Evolutionary conservation across 2,329 filamentous ascomycete species (phyloP).

Genomic region (Shiraia bambusicola): DNA sequence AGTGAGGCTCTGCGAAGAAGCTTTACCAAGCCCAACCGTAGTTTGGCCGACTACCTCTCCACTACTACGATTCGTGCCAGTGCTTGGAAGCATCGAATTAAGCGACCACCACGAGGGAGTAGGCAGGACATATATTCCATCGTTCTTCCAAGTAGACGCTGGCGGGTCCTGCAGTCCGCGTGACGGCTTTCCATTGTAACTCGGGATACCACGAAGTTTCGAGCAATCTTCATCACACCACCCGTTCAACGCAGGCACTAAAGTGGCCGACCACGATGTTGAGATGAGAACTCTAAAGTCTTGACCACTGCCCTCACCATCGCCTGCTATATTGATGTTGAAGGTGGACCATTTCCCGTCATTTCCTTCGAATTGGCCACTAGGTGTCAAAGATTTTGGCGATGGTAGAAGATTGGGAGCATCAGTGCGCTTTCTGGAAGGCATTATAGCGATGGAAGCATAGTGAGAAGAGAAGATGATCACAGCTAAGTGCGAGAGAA

Average conservation of each 20-base stretch:
- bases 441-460: constrained; percentile 26
- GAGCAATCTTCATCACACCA: constrained; percentile 36
- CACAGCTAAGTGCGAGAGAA: constrained; percentile 10
- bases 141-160: constrained; percentile 19
- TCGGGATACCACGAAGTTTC: constrained; percentile 28
- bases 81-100: constrained; percentile 2
- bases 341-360: constrained; percentile 49
- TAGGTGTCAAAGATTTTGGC: constrained; percentile 20
- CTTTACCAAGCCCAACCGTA: constrained; percentile 32
- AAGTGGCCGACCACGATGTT: constrained; percentile 28
- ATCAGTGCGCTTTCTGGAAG: constrained; percentile 23
- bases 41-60: constrained; percentile 21
- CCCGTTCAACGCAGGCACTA: constrained; percentile 26
- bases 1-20: constrained; percentile 13
- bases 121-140: constrained; percentile 19
- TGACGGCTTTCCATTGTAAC: constrained; percentile 17
- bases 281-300: constrained; percentile 40
- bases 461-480: constrained; percentile 8
- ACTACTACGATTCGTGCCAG: constrained; percentile 7
- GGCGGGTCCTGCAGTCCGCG: constrained; percentile 17
- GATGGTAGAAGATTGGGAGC: constrained; percentile 11
- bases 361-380: constrained; percentile 39
- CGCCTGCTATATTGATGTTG: constrained; percentile 41
- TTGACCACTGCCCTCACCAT: constrained; percentile 32
- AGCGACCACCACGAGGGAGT: constrained; percentile 21